Conservation (phyloP, 345 rosid genomes). For the Euclidium syriacum region DNA sequence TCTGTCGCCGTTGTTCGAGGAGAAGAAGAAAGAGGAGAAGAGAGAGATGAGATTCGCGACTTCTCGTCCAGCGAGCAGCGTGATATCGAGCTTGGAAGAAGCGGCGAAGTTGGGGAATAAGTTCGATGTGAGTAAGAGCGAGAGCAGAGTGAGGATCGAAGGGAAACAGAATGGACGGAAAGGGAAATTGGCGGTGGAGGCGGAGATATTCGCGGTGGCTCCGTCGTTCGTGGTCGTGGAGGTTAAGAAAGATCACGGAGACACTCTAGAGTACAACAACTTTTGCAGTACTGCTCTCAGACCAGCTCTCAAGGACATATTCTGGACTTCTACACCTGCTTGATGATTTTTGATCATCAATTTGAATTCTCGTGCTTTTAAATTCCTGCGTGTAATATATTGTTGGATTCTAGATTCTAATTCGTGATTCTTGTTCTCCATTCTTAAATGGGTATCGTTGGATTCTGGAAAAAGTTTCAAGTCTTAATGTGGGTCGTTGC, state of each 20-base stretch:
- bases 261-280: conserved; percentile 80
- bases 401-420: conserved; percentile 6
- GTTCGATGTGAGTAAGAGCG: conserved; percentile 69
- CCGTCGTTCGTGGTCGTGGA: conserved; percentile 76
- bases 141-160: conserved; percentile 62
- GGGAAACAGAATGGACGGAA: conserved; percentile 80
- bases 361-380: not conserved
- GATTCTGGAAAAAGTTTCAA: not conserved
- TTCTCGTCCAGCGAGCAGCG: conserved; percentile 72
- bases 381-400: not conserved
- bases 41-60: conserved; percentile 82
- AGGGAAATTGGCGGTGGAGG: conserved; percentile 73
- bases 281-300: conserved; percentile 80
- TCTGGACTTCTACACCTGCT: conserved; percentile 63
- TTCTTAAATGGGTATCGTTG: conserved; percentile 7
- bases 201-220: conserved; percentile 71
- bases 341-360: conserved; percentile 16
- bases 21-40: conserved; percentile 76
- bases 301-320: conserved; percentile 87
- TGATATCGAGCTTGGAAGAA: conserved; percentile 74
- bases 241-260: conserved; percentile 88
- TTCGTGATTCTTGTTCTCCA: conserved; percentile 25
- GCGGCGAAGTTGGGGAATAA: conserved; percentile 55
- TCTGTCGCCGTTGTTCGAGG: conserved; percentile 80
- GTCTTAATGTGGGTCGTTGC: conserved; percentile 4